Percentiles rank a stretch among this genome's conserved stretches.
These are phyloP conservation scores for Turritis glabra DNA, from an alignment of 345 rosid genomes.

Conservation along the genomic window DNA sequence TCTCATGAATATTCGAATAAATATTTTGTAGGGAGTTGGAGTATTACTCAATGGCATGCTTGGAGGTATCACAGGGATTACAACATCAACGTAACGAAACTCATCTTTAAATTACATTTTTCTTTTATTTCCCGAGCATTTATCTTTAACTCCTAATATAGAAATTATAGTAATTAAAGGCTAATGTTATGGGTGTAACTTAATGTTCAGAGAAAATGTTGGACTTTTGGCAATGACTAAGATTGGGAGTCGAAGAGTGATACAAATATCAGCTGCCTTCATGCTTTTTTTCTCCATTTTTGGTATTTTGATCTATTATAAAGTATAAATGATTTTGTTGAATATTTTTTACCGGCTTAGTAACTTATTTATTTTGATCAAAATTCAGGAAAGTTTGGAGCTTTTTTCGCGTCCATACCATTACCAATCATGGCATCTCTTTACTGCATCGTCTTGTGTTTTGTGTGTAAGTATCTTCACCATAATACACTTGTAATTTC, in stretches of 20 bases:
- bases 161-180: background rate
- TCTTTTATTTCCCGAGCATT: background rate
- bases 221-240: constrained; percentile 73
- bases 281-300: constrained; percentile 76
- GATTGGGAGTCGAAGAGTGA: constrained; percentile 77
- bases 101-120: background rate
- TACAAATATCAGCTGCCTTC: constrained; percentile 72
- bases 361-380: background rate
- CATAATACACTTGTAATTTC: background rate
- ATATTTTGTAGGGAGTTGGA: constrained; percentile 60
- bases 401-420: constrained; percentile 69
- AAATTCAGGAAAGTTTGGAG: constrained; percentile 63
- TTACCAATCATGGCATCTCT: constrained; percentile 57
- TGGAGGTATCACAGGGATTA: constrained; percentile 58
- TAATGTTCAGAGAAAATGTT: constrained; percentile 61
- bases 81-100: constrained; percentile 63
- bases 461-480: constrained; percentile 48
- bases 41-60: constrained; percentile 54
- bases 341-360: background rate
- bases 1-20: background rate
- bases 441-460: constrained; percentile 60
- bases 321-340: background rate
- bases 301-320: constrained; percentile 36
- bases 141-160: background rate
- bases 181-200: background rate